Evolutionary conservation across 257 asterid genomes (phyloP).

Genomic region (Linderniella brevidens): DNA sequence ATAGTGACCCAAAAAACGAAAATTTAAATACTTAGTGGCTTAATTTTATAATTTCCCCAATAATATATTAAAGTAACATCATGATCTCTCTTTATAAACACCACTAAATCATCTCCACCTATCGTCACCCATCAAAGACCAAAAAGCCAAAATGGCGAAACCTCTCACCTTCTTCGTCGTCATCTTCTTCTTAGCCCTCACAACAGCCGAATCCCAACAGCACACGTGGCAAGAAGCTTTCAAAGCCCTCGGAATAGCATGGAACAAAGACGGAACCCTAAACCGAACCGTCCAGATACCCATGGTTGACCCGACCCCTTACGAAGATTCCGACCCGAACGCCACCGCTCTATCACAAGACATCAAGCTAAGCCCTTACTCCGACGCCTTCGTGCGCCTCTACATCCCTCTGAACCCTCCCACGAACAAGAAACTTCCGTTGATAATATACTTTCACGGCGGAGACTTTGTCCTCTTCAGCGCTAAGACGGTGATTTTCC

Average conservation of each 20-base stretch:
- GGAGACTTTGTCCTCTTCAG: slow-evolving; percentile 6
- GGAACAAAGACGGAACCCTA: slow-evolving; percentile 8
- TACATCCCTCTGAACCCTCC: slow-evolving; percentile 8
- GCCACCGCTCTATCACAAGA: slow-evolving; percentile 5
- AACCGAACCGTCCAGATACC: slow-evolving; percentile 8
- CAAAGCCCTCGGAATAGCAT: slow-evolving; percentile 4
- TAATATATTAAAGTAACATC: too few species aligned
- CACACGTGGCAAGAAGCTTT: slow-evolving; percentile 12
- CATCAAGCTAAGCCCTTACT: background rate
- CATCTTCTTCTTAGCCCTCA: too few species aligned
- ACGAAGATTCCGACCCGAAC: background rate
- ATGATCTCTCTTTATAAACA: too few species aligned
- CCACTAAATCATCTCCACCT: too few species aligned
- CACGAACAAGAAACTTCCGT: background rate
- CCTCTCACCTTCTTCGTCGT: too few species aligned
- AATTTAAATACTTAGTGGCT: too few species aligned
- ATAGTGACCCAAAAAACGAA: too few species aligned
- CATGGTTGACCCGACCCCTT: slow-evolving; percentile 4
- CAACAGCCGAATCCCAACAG: background rate
- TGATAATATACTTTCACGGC: slow-evolving; percentile 4
- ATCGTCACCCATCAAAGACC: too few species aligned
- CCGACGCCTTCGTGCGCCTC: slow-evolving; percentile 3
- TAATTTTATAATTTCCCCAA: too few species aligned
- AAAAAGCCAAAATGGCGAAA: too few species aligned
- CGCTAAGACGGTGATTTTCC: slow-evolving; percentile 10